phyloP scores from a whole-genome alignment of 1,284 basidiomycete genomes.

The Pyrrhoderma noxium region DNA sequence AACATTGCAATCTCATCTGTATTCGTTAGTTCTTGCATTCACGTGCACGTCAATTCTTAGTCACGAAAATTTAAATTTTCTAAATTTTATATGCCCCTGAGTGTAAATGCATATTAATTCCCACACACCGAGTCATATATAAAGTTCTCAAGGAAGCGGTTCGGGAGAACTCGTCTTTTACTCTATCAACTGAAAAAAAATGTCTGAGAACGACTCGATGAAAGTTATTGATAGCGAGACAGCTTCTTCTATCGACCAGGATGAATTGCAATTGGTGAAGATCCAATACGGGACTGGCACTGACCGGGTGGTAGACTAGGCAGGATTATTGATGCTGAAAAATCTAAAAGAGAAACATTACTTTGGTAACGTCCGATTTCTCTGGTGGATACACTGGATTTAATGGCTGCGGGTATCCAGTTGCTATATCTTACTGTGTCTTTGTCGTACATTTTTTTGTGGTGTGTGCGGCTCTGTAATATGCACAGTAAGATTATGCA shows the following conservation, averaged over 20 bases:
- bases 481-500: conserved; percentile 23
- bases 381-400: conserved; percentile 52
- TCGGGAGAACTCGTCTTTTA: too few species aligned
- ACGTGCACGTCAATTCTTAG: not conserved
- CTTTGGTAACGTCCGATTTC: conserved; percentile 66
- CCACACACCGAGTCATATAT: not conserved
- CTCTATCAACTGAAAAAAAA: too few species aligned
- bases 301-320: conserved; percentile 27
- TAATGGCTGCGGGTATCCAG: conserved; percentile 81
- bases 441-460: conserved; percentile 22
- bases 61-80: too few species aligned
- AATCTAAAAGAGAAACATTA: conserved; percentile 24
- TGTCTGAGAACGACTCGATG: conserved; percentile 20
- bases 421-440: conserved; percentile 13
- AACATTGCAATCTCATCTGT: not conserved
- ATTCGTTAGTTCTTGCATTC: not conserved
- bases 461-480: conserved; percentile 17
- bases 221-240: conserved; percentile 16
- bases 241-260: conserved; percentile 36
- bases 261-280: conserved; percentile 60
- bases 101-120: not conserved
- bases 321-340: conserved; percentile 28
- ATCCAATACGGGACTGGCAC: conserved; percentile 15
- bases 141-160: too few species aligned
- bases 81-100: too few species aligned